phyloP scores from a whole-genome alignment of 2,329 filamentous ascomycete species.

The Fusarium sarcochroum region DNA sequence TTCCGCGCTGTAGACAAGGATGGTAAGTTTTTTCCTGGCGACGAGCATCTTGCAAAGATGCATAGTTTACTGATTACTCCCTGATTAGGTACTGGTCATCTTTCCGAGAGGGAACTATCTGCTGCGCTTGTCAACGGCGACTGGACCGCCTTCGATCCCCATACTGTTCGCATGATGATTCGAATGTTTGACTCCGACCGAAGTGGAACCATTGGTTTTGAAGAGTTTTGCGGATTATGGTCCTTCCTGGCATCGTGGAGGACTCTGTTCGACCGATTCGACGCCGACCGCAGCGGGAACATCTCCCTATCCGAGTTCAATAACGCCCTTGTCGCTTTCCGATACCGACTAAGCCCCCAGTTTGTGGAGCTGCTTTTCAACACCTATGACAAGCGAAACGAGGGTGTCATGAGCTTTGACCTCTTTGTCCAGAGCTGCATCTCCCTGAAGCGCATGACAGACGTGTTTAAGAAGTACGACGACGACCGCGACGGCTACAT shows the following conservation, averaged over 20 bases:
- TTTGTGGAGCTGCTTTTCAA: conserved; percentile 90
- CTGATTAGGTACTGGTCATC: conserved; percentile 76
- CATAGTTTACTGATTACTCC: conserved; percentile 17
- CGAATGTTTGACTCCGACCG: conserved; percentile 98
- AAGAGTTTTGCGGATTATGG: conserved; percentile 97
- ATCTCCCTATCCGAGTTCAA: conserved; percentile 90
- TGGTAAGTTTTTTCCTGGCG: conserved; percentile 64
- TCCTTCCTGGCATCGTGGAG: conserved; percentile 96
- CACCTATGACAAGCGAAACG: conserved; percentile 85
- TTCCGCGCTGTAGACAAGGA: conserved; percentile 94
- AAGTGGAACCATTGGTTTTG: conserved; percentile 89
- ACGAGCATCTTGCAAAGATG: neutral
- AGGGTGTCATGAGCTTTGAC: conserved; percentile 88
- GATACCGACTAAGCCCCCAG: conserved; percentile 86
- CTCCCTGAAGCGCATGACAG: conserved; percentile 96
- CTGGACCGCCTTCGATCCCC: conserved; percentile 91
- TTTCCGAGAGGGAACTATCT: conserved; percentile 89
- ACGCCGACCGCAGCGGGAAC: conserved; percentile 86
- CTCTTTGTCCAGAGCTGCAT: conserved; percentile 98
- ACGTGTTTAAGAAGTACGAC: conserved; percentile 99
- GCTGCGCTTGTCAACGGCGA: conserved; percentile 96
- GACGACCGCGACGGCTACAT: conserved; percentile 96
- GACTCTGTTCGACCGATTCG: conserved; percentile 94
- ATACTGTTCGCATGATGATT: conserved; percentile 99
- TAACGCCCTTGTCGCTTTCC: conserved; percentile 92